Conservation (phyloP, 169 alveolate genomes). For the Plasmodium berghei region DNA sequence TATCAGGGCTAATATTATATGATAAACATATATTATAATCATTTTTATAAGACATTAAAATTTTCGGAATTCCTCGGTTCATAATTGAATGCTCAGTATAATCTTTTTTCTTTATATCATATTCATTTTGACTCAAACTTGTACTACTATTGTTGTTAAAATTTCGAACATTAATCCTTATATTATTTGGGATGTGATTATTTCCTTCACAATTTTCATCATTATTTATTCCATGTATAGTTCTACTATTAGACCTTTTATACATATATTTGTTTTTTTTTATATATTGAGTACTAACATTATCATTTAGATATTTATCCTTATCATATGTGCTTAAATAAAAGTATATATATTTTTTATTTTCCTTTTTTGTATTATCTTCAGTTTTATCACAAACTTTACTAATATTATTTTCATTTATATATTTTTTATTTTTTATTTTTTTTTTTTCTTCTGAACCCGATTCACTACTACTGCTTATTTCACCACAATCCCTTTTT, state of each 20-base stretch:
- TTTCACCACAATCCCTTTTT: conserved; percentile 21
- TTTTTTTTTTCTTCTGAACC: conserved; percentile 5
- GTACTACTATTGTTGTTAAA: not conserved
- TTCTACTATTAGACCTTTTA: no score
- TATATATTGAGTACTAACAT: not conserved
- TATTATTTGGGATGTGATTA: not conserved
- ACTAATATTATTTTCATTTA: not conserved
- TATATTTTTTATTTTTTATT: no score
- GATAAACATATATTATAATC: conserved; percentile 54
- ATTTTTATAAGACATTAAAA: conserved; percentile 55
- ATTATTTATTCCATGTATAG: not conserved
- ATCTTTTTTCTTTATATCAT: not conserved
- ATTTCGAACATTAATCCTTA: not conserved
- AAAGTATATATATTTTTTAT: conserved; percentile 6
- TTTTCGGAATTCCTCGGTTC: conserved; percentile 1
- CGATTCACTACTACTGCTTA: conserved; percentile 13
- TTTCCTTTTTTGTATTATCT: not conserved
- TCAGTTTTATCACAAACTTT: not conserved
- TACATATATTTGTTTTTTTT: no score
- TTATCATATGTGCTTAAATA: conserved; percentile 2
- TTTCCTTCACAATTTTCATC: not conserved
- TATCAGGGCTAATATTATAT: conserved; percentile 20
- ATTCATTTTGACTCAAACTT: not conserved
- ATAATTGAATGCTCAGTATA: not conserved
- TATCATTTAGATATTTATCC: conserved; percentile 8